Conservation (phyloP, 352 stramenopile genomes). For the Ophiocytium majus region DNA sequence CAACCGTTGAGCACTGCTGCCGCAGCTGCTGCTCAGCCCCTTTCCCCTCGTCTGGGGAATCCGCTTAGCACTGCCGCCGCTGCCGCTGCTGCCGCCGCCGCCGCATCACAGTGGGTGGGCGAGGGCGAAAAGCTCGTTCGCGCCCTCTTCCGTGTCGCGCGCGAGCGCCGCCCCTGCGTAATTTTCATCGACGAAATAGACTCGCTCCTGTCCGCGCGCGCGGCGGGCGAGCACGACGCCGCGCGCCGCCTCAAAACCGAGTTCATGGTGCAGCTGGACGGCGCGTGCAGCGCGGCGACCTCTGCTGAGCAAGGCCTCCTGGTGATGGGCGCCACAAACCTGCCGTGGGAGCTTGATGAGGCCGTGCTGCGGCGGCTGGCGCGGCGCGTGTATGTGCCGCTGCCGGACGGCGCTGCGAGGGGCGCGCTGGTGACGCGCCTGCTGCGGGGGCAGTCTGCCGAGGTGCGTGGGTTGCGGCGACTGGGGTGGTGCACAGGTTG, state of each 20-base stretch:
- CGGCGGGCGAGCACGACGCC: slow-evolving; percentile 89
- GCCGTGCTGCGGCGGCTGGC: slow-evolving; percentile 72
- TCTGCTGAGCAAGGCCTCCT: slow-evolving; percentile 82
- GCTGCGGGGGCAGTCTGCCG: slow-evolving; percentile 53
- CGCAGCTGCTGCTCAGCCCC: no score
- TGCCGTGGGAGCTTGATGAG: slow-evolving; percentile 92
- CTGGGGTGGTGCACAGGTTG: no score
- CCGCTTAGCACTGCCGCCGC: no score
- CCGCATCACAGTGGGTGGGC: slow-evolving; percentile 77
- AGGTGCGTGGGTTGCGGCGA: no score
- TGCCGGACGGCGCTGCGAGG: slow-evolving; percentile 81
- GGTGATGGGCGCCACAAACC: slow-evolving; percentile 93
- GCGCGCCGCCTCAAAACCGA: slow-evolving; percentile 94
- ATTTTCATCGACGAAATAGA: slow-evolving; percentile 94
- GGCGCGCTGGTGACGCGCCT: slow-evolving; percentile 61
- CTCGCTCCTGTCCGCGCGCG: slow-evolving; percentile 59
- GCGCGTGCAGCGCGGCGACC: slow-evolving; percentile 71
- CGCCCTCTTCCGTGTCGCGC: slow-evolving; percentile 83
- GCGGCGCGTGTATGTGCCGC: slow-evolving; percentile 64
- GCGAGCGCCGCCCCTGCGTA: slow-evolving; percentile 77
- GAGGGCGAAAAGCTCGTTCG: slow-evolving; percentile 94
- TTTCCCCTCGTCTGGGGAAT: no score
- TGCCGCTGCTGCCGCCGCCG: no score
- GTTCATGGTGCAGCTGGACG: slow-evolving; percentile 97
- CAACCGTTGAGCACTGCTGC: no score